Evolutionary conservation across 1,139 yeast species (phyloP).

Genomic region (Taphrina sp.): DNA sequence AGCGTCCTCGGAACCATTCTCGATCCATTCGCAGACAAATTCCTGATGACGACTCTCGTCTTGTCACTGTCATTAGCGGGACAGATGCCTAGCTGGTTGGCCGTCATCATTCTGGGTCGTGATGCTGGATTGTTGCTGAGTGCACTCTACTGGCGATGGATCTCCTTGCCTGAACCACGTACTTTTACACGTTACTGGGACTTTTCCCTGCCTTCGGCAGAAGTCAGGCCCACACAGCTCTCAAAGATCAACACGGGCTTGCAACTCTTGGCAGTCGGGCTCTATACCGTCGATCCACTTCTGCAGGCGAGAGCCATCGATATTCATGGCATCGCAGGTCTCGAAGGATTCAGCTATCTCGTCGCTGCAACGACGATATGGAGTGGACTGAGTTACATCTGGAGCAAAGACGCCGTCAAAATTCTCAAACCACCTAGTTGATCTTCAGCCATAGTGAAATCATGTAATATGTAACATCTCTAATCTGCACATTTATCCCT

Average conservation of each 20-base stretch:
- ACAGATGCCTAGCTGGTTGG: constrained; percentile 61
- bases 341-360: constrained; percentile 51
- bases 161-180: constrained; percentile 72
- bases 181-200: constrained; percentile 73
- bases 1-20: constrained; percentile 85
- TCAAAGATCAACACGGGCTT: constrained; percentile 80
- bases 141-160: constrained; percentile 70
- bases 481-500: too few relatives aligned
- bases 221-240: constrained; percentile 82
- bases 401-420: constrained; percentile 66
- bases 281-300: constrained; percentile 21
- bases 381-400: constrained; percentile 75
- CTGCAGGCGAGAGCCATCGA: background rate
- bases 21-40: constrained; percentile 94
- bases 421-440: constrained; percentile 45
- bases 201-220: constrained; percentile 76
- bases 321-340: constrained; percentile 34
- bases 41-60: constrained; percentile 83
- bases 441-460: too few relatives aligned
- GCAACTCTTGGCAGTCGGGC: constrained; percentile 85
- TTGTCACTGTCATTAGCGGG: constrained; percentile 68
- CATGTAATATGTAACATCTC: too few relatives aligned
- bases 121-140: constrained; percentile 74
- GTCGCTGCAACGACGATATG: constrained; percentile 75
- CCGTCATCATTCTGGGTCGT: constrained; percentile 74